phyloP scores from a whole-genome alignment of 345 rosid species.

The Balakata baccata region DNA sequence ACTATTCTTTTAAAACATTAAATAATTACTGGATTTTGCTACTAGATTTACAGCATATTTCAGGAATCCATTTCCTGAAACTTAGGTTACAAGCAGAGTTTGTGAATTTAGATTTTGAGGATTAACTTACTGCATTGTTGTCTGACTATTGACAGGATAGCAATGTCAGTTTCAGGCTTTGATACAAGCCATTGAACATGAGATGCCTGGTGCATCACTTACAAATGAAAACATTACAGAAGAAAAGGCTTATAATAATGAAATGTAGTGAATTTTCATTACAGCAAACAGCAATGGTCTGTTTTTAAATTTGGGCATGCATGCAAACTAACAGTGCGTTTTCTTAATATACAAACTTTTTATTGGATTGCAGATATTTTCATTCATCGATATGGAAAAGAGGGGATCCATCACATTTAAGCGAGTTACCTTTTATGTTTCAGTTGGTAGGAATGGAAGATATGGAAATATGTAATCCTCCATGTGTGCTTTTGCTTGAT shows the following conservation, averaged over 20 bases:
- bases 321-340: background rate
- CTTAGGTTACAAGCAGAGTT: background rate
- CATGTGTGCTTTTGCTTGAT: conserved; percentile 2
- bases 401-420: conserved; percentile 73
- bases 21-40: background rate
- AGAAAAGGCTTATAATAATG: background rate
- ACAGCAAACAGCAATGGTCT: background rate
- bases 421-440: conserved; percentile 25
- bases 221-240: background rate
- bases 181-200: background rate
- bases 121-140: background rate
- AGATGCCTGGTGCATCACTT: background rate
- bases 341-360: background rate
- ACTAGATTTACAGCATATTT: background rate
- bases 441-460: background rate
- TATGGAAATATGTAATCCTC: background rate
- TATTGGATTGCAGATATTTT: conserved; percentile 56
- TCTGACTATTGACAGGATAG: background rate
- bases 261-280: background rate
- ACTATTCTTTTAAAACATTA: background rate
- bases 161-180: background rate
- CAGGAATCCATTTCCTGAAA: background rate
- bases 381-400: conserved; percentile 76
- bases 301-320: background rate
- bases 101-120: background rate